A percentile compares a stretch with the other conserved stretches of the same genome.
Evolutionary conservation across 2,329 filamentous ascomycete species (phyloP).

Genomic region (Neobulgaria alba): DNA sequence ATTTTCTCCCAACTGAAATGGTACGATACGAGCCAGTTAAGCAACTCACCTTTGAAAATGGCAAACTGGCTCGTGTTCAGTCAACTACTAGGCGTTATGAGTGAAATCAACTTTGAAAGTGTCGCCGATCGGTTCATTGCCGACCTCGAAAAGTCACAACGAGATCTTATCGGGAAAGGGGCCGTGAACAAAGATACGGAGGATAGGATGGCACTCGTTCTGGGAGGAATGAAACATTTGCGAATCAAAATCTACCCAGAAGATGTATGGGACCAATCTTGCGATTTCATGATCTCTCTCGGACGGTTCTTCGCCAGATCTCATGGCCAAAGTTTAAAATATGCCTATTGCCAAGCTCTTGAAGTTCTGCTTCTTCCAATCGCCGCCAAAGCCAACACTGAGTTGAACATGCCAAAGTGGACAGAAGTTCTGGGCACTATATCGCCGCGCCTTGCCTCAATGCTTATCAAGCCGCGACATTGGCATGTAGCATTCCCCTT

Average conservation of each 20-base stretch:
- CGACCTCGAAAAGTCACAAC: constrained; percentile 71
- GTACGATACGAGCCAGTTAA: constrained; percentile 72
- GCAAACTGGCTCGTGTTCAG: constrained; percentile 96
- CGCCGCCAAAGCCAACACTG: constrained; percentile 68
- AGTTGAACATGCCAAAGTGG: constrained; percentile 79
- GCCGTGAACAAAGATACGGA: constrained; percentile 62
- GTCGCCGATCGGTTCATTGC: constrained; percentile 75
- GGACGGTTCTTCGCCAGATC: constrained; percentile 76
- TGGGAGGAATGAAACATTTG: constrained; percentile 86
- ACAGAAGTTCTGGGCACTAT: constrained; percentile 73
- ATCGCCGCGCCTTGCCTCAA: constrained; percentile 68
- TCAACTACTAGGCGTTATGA: constrained; percentile 92
- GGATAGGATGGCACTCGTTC: constrained; percentile 74
- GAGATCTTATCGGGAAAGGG: constrained; percentile 65
- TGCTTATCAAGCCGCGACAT: constrained; percentile 86
- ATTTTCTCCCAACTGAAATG: constrained; percentile 94
- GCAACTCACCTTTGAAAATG: constrained; percentile 71
- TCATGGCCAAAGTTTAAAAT: constrained; percentile 84
- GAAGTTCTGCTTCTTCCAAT: constrained; percentile 81
- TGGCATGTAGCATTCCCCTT: constrained; percentile 86
- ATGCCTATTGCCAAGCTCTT: constrained; percentile 87
- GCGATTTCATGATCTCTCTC: constrained; percentile 76
- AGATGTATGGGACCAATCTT: constrained; percentile 75
- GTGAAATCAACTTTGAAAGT: constrained; percentile 78
- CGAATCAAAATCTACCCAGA: constrained; percentile 66